phyloP scores from a whole-genome alignment of 1,139 yeast genomes.

The Blastobotrys aristatus region DNA sequence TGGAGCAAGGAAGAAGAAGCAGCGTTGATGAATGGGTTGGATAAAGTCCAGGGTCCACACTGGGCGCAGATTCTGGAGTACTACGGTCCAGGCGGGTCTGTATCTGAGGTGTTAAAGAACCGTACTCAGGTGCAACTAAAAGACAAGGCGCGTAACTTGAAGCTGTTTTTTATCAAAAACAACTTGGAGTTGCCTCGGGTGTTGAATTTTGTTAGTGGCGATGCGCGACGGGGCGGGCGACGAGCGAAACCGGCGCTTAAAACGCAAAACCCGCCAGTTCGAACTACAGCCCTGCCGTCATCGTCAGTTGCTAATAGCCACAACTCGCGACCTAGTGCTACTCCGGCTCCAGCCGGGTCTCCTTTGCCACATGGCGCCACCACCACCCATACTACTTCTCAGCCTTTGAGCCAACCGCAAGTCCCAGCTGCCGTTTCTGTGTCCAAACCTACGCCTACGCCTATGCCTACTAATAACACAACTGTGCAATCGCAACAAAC shows the following conservation, averaged over 20 bases:
- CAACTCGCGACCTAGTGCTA: not conserved
- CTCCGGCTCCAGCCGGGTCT: not conserved
- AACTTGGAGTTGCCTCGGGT: slow-evolving; percentile 64
- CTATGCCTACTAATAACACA: not conserved
- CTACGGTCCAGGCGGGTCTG: slow-evolving; percentile 88
- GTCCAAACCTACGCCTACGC: too few relatives aligned
- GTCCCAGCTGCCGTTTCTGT: not conserved
- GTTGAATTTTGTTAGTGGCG: slow-evolving; percentile 81
- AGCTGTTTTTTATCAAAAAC: slow-evolving; percentile 67
- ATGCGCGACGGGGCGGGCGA: slow-evolving; percentile 46
- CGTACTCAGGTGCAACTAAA: slow-evolving; percentile 87
- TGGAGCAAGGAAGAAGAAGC: slow-evolving; percentile 91
- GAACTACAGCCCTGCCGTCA: not conserved
- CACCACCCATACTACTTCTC: not conserved
- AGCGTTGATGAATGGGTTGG: slow-evolving; percentile 76
- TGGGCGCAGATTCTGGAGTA: slow-evolving; percentile 87
- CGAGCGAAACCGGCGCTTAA: not conserved
- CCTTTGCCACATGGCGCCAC: not conserved
- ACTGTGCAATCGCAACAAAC: not conserved
- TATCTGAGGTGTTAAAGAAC: slow-evolving; percentile 76
- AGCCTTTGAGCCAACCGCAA: not conserved
- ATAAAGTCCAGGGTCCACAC: slow-evolving; percentile 73
- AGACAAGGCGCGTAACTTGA: slow-evolving; percentile 95
- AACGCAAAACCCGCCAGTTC: not conserved
- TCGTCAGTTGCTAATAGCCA: not conserved